phyloP scores from a whole-genome alignment of 306 rosid species.

The Styphnolobium japonicum region DNA sequence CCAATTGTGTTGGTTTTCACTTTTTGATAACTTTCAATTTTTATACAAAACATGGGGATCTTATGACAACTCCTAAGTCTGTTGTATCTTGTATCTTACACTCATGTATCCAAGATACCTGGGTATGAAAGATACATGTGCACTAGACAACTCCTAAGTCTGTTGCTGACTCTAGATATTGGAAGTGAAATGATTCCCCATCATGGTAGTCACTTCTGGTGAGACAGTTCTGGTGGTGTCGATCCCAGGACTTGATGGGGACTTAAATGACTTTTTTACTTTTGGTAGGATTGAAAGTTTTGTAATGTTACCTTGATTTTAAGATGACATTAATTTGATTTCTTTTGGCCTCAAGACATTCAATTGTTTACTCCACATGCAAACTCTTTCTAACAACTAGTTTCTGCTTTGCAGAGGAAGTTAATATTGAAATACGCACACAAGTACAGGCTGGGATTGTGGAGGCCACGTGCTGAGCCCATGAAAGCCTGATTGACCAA shows the following conservation, averaged over 20 bases:
- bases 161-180: background rate
- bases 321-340: background rate
- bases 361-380: background rate
- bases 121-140: background rate
- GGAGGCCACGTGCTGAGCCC: conserved; percentile 70
- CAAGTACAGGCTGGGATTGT: conserved; percentile 84
- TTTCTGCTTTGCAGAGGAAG: conserved; percentile 71
- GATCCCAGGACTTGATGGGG: background rate
- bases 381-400: conserved; percentile 22
- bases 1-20: no score
- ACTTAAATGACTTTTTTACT: background rate
- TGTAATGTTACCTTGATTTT: background rate
- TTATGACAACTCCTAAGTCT: no score
- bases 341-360: background rate
- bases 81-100: background rate
- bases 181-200: background rate
- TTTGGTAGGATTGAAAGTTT: background rate
- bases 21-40: background rate
- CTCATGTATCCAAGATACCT: background rate
- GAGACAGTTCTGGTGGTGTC: background rate
- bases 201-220: background rate
- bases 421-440: conserved; percentile 72
- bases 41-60: background rate
- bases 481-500: conserved; percentile 44
- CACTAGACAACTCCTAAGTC: background rate